Percentiles rank a stretch among this genome's conserved stretches.
Evolutionary conservation across 1,284 basidiomycete species (phyloP).

Genomic region (Naganishia albida): DNA sequence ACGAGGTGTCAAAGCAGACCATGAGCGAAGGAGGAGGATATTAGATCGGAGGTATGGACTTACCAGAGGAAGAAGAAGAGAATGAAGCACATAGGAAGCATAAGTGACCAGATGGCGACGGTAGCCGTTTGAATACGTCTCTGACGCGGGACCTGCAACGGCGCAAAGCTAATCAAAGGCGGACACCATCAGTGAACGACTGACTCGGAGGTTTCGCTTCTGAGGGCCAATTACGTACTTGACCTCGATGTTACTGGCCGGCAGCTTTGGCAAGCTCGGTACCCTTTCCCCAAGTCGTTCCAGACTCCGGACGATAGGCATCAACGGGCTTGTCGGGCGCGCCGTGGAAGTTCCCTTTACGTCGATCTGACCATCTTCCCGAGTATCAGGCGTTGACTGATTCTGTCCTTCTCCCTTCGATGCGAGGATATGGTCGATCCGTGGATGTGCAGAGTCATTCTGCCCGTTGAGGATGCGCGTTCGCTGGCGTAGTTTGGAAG

Average conservation of each 20-base stretch:
- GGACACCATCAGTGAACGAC: not conserved
- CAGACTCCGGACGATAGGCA: slow-evolving; percentile 21
- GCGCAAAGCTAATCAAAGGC: slow-evolving; percentile 47
- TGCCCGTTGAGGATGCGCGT: slow-evolving; percentile 4
- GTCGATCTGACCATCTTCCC: not conserved
- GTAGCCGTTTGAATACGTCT: slow-evolving; percentile 79
- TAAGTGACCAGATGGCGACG: slow-evolving; percentile 82
- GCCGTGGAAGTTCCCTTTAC: not conserved
- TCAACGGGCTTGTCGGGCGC: slow-evolving; percentile 12
- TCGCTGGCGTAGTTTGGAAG: slow-evolving; percentile 17
- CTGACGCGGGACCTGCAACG: slow-evolving; percentile 52
- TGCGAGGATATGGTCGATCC: slow-evolving; percentile 14
- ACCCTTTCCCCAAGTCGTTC: slow-evolving; percentile 14
- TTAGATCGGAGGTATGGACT: slow-evolving; percentile 49
- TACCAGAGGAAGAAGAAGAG: slow-evolving; percentile 79
- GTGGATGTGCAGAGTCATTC: slow-evolving; percentile 9
- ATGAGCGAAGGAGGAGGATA: slow-evolving; percentile 10
- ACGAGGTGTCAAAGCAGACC: not conserved
- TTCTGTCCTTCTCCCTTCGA: not conserved
- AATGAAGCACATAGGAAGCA: slow-evolving; percentile 70
- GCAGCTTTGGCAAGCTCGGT: slow-evolving; percentile 34
- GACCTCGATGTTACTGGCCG: slow-evolving; percentile 38
- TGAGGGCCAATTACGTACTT: slow-evolving; percentile 29
- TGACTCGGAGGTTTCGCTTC: not conserved
- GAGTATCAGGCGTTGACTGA: not conserved